A percentile compares a stretch with the other conserved stretches of the same genome.
Evolutionary conservation across 495 filamentous ascomycete species (phyloP).

Genomic region (Penicillium argentinense): DNA sequence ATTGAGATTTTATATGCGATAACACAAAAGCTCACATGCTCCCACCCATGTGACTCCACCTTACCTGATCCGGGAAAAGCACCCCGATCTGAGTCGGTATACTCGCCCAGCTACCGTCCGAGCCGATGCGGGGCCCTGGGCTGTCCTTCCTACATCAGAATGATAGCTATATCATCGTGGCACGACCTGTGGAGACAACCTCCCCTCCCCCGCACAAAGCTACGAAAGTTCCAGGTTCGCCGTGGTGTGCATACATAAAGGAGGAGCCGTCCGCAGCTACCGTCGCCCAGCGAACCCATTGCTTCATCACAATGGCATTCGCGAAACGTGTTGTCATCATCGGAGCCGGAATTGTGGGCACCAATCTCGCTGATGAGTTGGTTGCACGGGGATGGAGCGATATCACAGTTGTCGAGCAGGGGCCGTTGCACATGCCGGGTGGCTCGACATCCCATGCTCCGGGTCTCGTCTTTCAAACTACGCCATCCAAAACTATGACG

Average conservation of each 20-base stretch:
- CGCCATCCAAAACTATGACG: constrained; percentile 51
- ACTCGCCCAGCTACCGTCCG: constrained; percentile 10
- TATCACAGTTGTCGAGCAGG: constrained; percentile 56
- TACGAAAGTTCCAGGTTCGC: not conserved
- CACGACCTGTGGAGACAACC: constrained; percentile 13
- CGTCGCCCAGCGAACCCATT: constrained; percentile 6
- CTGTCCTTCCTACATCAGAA: constrained; percentile 1
- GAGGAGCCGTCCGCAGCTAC: constrained; percentile 3
- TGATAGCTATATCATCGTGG: constrained; percentile 10
- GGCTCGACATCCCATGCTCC: constrained; percentile 55
- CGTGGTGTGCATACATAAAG: constrained; percentile 6
- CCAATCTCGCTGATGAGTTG: constrained; percentile 54
- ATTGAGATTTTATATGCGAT: no score
- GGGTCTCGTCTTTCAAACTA: constrained; percentile 53
- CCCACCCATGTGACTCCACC: not conserved
- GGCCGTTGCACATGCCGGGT: constrained; percentile 50
- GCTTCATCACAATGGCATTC: constrained; percentile 18
- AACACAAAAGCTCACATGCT: no score
- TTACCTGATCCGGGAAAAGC: constrained; percentile 9
- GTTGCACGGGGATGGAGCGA: constrained; percentile 48
- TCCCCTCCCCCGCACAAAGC: constrained; percentile 16
- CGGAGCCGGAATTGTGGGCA: constrained; percentile 54
- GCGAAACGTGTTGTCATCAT: constrained; percentile 48
- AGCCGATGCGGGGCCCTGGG: constrained; percentile 20
- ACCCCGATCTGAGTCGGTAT: constrained; percentile 15